A percentile compares a stretch with the other conserved stretches of the same genome.
Conservation (phyloP, 2,329 filamentous ascomycete species). For the Colletotrichum sp. region DNA sequence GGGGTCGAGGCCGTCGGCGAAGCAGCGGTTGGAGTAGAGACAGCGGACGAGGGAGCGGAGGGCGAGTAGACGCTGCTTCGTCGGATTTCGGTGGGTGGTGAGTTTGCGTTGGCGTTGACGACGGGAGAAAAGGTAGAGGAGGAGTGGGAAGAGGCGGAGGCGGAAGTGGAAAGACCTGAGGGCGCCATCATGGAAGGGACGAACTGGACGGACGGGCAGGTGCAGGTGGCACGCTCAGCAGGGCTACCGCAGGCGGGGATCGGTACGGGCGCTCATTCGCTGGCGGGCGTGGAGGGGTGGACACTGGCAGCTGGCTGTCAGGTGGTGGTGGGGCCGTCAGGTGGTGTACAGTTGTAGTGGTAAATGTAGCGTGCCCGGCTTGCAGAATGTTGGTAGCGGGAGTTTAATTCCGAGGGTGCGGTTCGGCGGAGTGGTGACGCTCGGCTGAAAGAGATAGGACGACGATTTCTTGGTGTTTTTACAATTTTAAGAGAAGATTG, state of each 20-base stretch:
- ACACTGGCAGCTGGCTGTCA: not conserved
- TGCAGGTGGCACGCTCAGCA: not conserved
- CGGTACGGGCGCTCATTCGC: constrained; percentile 13
- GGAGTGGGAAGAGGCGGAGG: constrained; percentile 9
- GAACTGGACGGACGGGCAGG: not conserved
- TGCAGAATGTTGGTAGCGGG: constrained; percentile 6
- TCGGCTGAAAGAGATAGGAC: constrained; percentile 7
- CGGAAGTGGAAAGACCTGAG: constrained; percentile 14
- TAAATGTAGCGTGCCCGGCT: not conserved
- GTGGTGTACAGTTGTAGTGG: not conserved
- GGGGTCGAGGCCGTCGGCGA: constrained; percentile 12
- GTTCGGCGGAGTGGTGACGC: constrained; percentile 14
- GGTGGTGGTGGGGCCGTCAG: not conserved
- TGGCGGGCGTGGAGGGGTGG: not conserved
- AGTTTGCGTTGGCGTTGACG: not conserved
- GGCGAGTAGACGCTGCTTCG: not conserved
- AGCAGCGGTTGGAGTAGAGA: constrained; percentile 8
- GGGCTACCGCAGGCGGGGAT: constrained; percentile 15
- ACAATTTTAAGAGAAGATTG: not conserved
- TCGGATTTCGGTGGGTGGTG: constrained; percentile 8
- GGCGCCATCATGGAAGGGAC: constrained; percentile 21
- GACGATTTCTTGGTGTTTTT: not conserved
- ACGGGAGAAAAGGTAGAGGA: constrained; percentile 5
- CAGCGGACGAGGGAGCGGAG: constrained; percentile 9
- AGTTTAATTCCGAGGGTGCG: constrained; percentile 16